These are phyloP conservation scores for Silene conica DNA, from an alignment of 148 eudicot genomes.

Conservation along the genomic window DNA sequence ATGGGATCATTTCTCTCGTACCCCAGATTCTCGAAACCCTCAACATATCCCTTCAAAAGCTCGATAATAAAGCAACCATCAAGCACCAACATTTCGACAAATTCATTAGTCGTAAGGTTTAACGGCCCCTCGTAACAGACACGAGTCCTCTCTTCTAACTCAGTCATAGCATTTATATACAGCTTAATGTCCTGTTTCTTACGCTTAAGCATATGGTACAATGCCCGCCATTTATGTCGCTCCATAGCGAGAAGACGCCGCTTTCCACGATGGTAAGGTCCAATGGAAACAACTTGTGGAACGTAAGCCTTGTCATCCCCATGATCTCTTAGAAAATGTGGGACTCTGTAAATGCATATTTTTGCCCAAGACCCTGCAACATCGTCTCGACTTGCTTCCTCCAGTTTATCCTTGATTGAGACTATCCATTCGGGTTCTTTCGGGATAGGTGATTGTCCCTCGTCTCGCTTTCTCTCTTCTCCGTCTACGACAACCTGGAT, in stretches of 20 bases:
- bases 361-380: slow-evolving; percentile 54
- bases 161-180: slow-evolving; percentile 54
- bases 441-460: slow-evolving; percentile 20
- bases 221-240: slow-evolving; percentile 79
- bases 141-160: slow-evolving; percentile 54
- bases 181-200: slow-evolving; percentile 39
- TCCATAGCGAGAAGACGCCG: slow-evolving; percentile 55
- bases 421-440: slow-evolving; percentile 65
- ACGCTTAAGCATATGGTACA: slow-evolving; percentile 50
- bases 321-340: slow-evolving; percentile 50
- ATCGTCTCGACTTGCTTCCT: slow-evolving; percentile 53
- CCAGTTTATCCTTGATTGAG: slow-evolving; percentile 52
- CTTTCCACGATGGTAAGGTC: slow-evolving; percentile 75
- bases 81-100: slow-evolving; percentile 78
- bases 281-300: slow-evolving; percentile 76
- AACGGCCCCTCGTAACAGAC: slow-evolving; percentile 61
- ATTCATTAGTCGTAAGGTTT: slow-evolving; percentile 47
- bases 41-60: slow-evolving; percentile 65
- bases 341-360: slow-evolving; percentile 62
- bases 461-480: background rate
- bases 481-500: slow-evolving; percentile 27
- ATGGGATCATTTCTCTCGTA: slow-evolving; percentile 77
- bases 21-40: slow-evolving; percentile 62
- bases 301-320: slow-evolving; percentile 60
- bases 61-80: slow-evolving; percentile 82